Base-by-base conservation (phyloP, 495 filamentous ascomycete species). In the Hamigera avellanea region DNA sequence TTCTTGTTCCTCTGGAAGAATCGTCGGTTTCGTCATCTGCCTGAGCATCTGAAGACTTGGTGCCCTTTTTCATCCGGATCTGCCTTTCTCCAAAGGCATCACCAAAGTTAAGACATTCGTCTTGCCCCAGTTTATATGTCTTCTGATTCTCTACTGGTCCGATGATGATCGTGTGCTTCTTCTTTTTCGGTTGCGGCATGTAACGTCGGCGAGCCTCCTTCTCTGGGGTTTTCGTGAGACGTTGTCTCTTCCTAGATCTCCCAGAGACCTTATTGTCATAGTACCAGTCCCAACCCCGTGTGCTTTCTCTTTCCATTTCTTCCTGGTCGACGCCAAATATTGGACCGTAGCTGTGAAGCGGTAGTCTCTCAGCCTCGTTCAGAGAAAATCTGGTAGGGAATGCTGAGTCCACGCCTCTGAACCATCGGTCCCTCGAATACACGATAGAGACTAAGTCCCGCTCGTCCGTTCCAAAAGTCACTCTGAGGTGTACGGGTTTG, bases 271-370 rank as follows among this genome's bases (percentile, higher is more conserved):
- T 56, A 16, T 57, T 35, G 10, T 57, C 48, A 36, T 67, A 59
- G 39, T 73, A 81, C 76, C 74, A 79, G 37, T 66, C 55, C 70
- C 70, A 75, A n/a, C 60, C 64, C 10, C 43, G 41, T 0, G 59
- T 64, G 32, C 57, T 56, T 50, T 77, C 72, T 31, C 36, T 52
- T 26, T 58, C 39, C 23, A 60, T 19, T 30, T 60, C 59, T 28
- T 63, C 65, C 16, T 62, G 58, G 5, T 50, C 42, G 13, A 53
- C 44, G 2, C 65, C 65, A 40, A 56, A 56, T 0, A 56, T 56
- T 37, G 53, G 45, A 8, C 64, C 72, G 36, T 65, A 69, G n/a
- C 49, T 51, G 32, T 65, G 56, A 26, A 57, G 52, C 37, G 63
- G 41, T 9, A 35, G 26, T 16, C 31, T 43, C 9, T 41, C 32